phyloP scores from a whole-genome alignment of 495 filamentous ascomycete species.

The Schizothecium vesticola region DNA sequence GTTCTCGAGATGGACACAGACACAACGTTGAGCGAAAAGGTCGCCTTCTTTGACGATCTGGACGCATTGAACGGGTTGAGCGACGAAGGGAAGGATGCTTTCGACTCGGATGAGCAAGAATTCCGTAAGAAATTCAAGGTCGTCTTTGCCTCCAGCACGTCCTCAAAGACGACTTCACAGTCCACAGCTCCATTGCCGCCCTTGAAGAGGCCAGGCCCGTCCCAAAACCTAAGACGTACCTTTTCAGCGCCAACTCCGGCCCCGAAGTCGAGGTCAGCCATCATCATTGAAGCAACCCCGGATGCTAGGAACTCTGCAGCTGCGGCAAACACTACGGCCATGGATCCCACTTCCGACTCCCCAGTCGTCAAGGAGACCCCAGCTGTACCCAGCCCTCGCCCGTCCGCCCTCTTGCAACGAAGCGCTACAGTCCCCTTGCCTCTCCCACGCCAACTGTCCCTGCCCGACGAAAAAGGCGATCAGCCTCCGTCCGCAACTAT shows the following conservation, averaged over 20 bases:
- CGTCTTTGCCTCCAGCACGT: constrained; percentile 15
- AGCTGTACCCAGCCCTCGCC: constrained; percentile 4
- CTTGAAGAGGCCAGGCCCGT: neutral
- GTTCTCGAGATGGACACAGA: constrained; percentile 16
- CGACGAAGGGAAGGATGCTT: constrained; percentile 20
- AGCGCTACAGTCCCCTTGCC: constrained; percentile 23
- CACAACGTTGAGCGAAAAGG: constrained; percentile 21
- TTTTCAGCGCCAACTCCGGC: constrained; percentile 17
- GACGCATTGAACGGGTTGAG: constrained; percentile 19
- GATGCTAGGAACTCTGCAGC: neutral
- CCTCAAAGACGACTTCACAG: neutral
- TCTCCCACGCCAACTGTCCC: neutral
- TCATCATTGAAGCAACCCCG: constrained; percentile 23
- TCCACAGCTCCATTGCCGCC: neutral
- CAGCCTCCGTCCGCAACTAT: constrained; percentile 23
- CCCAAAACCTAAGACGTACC: constrained; percentile 6
- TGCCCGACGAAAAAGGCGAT: neutral
- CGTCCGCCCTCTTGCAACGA: constrained; percentile 12
- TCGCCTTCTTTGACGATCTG: constrained; percentile 24
- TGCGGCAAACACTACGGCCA: neutral
- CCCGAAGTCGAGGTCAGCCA: neutral
- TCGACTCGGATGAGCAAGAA: constrained; percentile 18
- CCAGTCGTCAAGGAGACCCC: constrained; percentile 25
- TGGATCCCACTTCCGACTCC: neutral
- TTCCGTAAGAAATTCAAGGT: constrained; percentile 18